Conservation (phyloP, 169 alveolate genomes). For the Plasmodium fragile region DNA sequence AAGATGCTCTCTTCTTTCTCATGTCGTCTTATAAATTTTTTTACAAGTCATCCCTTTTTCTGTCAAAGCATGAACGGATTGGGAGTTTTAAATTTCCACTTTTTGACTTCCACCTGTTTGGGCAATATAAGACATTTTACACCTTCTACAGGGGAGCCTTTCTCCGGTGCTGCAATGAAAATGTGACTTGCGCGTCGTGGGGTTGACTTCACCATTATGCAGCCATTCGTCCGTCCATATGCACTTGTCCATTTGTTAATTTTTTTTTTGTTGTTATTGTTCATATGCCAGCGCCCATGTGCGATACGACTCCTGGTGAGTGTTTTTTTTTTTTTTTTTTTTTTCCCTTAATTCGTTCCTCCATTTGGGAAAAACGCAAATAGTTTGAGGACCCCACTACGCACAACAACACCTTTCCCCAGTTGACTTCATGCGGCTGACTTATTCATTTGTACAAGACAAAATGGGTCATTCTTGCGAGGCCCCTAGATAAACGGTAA, state of each 20-base stretch:
- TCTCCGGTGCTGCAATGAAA: conserved; percentile 34
- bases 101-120: conserved; percentile 41
- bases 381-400: neutral
- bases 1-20: conserved; percentile 58
- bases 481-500: neutral
- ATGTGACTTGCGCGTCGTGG: conserved; percentile 7
- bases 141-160: conserved; percentile 35
- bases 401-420: neutral
- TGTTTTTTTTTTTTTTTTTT: too few species aligned
- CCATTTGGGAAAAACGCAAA: neutral
- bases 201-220: neutral
- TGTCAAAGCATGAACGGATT: conserved; percentile 23
- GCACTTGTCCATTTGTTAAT: neutral
- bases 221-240: neutral
- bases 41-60: conserved; percentile 61
- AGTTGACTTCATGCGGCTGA: neutral
- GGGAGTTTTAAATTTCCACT: conserved; percentile 39
- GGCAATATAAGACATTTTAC: conserved; percentile 42
- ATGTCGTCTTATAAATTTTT: conserved; percentile 73
- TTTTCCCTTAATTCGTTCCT: too few species aligned
- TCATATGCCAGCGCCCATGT: neutral
- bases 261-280: too few species aligned
- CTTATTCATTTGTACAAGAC: neutral
- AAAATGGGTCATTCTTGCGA: neutral
- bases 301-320: neutral